Evolutionary conservation across 2,329 filamentous ascomycete genomes (phyloP), one percentile per base, ranked within the genome.

Genomic region (Akanthomyces muscarius): DNA sequence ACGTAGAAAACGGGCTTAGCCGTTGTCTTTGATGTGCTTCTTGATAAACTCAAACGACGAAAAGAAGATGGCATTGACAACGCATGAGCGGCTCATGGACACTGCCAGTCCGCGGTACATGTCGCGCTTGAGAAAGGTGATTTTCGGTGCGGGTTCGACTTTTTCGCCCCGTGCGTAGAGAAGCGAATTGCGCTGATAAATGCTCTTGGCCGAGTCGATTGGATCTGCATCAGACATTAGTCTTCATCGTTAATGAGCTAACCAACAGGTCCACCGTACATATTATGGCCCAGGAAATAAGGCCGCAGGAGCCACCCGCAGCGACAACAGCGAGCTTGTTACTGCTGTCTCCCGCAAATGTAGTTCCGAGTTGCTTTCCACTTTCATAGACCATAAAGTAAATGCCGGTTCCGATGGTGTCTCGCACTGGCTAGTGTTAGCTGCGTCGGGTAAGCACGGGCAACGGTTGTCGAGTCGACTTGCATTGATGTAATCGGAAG

Each of bases 361-460:
- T 91, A 23, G 89, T 90, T 66, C 92, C 83, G 28, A 94, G 77
- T 73, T 95, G 91, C 72, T 96, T 96, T 69, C 87, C 86, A 73
- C 89, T 92, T 75, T 96, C 91, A 73, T 96, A 96, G 36, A 91
- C 93, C 78, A 90, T 91, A 72, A 96, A 96, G 74, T 96, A 96
- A 63, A 94, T 91, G 36, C 86, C 85, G 1, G 91, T 96, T 61
- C 91, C 91, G 65, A 95, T 80, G 0, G 90, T 93, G 75, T 96
- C 91, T 65, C 91, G 85, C 70, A 93, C 90, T 91, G 63, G 33
- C 51, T n/a, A 53, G 33, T 25, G 30, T 66, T 52, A 61, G 64
- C 21, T 23, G 63, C 68, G 64, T 42, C 38, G 52, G 14, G 44
- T 14, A 25, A 51, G 52, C 42, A 36, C 5, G 33, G 33, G 33